Conservation (phyloP, 164 flowering plant genomes). For the Stephania japonica region DNA sequence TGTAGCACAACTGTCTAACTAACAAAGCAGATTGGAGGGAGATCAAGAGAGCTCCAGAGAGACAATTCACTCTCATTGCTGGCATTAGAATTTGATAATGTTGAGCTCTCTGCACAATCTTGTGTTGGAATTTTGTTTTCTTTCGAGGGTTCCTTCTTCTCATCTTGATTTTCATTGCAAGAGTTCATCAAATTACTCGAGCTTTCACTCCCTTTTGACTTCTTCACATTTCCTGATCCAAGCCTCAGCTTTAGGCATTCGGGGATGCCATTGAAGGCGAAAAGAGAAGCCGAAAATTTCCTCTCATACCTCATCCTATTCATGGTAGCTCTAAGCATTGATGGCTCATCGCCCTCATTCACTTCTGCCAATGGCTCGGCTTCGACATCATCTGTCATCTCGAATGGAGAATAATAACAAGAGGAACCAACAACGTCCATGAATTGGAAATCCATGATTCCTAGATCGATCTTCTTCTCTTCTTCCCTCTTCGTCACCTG, state of each 20-base stretch:
- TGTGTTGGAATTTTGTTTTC: neutral
- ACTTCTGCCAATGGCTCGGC: slow-evolving; percentile 24
- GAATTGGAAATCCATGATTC: slow-evolving; percentile 31
- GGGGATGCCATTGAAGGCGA: slow-evolving; percentile 58
- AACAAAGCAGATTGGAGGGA: slow-evolving; percentile 45
- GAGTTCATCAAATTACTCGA: slow-evolving; percentile 4
- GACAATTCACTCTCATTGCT: slow-evolving; percentile 31
- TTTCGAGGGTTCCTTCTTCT: slow-evolving; percentile 6
- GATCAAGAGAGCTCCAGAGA: slow-evolving; percentile 70
- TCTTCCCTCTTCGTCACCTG: slow-evolving; percentile 10
- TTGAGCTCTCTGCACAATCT: neutral
- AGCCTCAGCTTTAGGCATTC: slow-evolving; percentile 50
- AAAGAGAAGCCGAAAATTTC: slow-evolving; percentile 60
- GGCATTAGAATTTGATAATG: slow-evolving; percentile 12
- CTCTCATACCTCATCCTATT: slow-evolving; percentile 69
- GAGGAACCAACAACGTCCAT: slow-evolving; percentile 22
- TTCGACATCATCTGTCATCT: slow-evolving; percentile 27
- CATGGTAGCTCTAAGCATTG: slow-evolving; percentile 25
- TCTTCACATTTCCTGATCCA: slow-evolving; percentile 2
- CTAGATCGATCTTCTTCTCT: slow-evolving; percentile 16
- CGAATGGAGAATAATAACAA: slow-evolving; percentile 28
- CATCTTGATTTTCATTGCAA: neutral
- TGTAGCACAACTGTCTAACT: slow-evolving; percentile 1
- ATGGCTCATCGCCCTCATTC: slow-evolving; percentile 25
- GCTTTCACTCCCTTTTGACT: slow-evolving; percentile 6